Evolutionary conservation across 768 basidiomycete genomes (phyloP), one percentile per base, ranked within the genome.

Genomic region (Coprinopsis sp.): DNA sequence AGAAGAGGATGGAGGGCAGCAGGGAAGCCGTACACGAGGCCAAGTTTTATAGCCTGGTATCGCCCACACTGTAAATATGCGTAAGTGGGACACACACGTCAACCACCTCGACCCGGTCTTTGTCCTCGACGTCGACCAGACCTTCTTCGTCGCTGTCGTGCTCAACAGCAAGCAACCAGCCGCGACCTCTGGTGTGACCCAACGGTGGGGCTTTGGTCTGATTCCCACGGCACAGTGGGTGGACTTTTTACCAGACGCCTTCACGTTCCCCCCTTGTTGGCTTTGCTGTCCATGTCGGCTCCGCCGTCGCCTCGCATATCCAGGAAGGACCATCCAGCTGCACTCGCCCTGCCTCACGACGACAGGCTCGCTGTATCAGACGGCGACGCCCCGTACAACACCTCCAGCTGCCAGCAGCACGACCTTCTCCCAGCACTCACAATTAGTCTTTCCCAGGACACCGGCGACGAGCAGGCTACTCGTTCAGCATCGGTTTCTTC

Each of bases 401-500:
- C 31, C 19, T 22, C 28, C 11, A 30, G 29, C 19, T 24, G 37
- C 43, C 39, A 28, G 16, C 29, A 14, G 27, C 19, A 27, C 46
- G 1, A n/a, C 24, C 28, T 12, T 18, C 39, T 23, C 4, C 52
- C 57, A 37, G 58, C 77, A 69, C 73, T 74, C 49, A 72, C 68
- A 53, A 62, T 78, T 31, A 73, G 74, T 52, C 62, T 79, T 50
- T 73, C 76, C 37, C 64, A 65, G 39, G 69, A 70, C 36, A 59
- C 65, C 47, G 77, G 81, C 54, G 69, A 65, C 46, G 78, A 79
- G 42, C 61, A 70, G 19, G 52, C 67, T 40, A 81, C 83, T 44
- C 87, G 87, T 61, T 81, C 88, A 33, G 70, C 70, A 18, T 91
- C 90, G 23, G 74, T 85, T 41, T 81, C 84, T 37, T 90, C 88